Conservation (phyloP, 2,329 filamentous ascomycete genomes). For the Aspergillus pseudoglaucus region DNA sequence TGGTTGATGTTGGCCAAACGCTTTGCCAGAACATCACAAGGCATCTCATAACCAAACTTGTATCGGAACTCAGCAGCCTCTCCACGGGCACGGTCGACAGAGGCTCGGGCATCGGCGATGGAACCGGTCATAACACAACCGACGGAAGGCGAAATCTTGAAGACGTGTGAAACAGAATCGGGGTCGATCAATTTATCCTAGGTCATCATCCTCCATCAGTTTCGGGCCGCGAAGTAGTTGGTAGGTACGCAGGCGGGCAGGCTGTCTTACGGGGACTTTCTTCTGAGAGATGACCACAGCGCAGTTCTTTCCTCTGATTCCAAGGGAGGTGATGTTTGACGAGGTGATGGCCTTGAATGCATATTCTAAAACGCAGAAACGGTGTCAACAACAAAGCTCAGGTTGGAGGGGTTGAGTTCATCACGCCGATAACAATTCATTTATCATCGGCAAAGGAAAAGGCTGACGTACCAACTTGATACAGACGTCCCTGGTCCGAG, state of each 20-base stretch:
- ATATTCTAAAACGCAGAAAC: conserved; percentile 65
- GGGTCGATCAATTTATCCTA: conserved; percentile 99
- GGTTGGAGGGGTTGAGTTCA: background rate
- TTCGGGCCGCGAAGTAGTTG: background rate
- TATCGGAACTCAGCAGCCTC: conserved; percentile 98
- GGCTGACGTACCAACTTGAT: conserved; percentile 78
- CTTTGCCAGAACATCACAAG: conserved; percentile 93
- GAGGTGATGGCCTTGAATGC: conserved; percentile 99
- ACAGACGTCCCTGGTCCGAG: conserved; percentile 94
- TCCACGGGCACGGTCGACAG: conserved; percentile 83
- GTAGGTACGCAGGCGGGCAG: background rate
- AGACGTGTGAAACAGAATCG: conserved; percentile 92
- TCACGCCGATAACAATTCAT: background rate
- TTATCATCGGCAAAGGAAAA: background rate
- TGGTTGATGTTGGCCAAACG: conserved; percentile 98
- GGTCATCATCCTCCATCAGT: conserved; percentile 9
- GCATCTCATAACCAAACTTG: conserved; percentile 99
- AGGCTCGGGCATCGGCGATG: conserved; percentile 92
- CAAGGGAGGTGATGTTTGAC: conserved; percentile 97
- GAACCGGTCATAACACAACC: conserved; percentile 98
- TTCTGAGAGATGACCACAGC: conserved; percentile 97
- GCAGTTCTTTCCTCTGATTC: conserved; percentile 91
- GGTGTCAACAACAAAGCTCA: background rate
- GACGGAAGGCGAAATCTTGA: conserved; percentile 90
- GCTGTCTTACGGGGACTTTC: conserved; percentile 83